Evolutionary conservation across 1,284 basidiomycete species (phyloP).

Genomic region (Irpex sp.): DNA sequence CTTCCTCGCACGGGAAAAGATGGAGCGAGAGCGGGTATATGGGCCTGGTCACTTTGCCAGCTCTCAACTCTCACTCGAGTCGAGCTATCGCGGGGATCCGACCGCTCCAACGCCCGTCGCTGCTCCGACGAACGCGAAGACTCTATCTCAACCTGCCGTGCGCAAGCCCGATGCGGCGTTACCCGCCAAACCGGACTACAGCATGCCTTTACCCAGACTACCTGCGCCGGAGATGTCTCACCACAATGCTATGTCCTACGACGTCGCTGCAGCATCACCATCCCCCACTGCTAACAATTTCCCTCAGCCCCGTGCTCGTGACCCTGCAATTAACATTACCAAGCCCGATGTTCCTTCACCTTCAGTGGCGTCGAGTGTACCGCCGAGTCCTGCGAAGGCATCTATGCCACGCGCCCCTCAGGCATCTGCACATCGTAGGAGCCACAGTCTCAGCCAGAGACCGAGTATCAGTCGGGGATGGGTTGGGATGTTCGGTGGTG

Average conservation of each 20-base stretch:
- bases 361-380: conserved; percentile 22
- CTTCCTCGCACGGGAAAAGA: conserved; percentile 94
- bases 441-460: conserved; percentile 82
- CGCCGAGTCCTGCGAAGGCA: conserved; percentile 33
- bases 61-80: conserved; percentile 74
- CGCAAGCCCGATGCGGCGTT: conserved; percentile 31
- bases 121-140: conserved; percentile 33
- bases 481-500: conserved; percentile 58
- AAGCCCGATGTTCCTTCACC: conserved; percentile 25
- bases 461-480: conserved; percentile 55
- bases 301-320: conserved; percentile 71
- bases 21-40: conserved; percentile 93
- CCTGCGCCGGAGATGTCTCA: conserved; percentile 86
- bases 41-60: conserved; percentile 95
- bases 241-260: conserved; percentile 83
- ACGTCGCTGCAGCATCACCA: conserved; percentile 56
- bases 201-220: conserved; percentile 84
- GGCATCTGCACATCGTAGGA: conserved; percentile 73
- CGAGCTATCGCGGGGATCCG: conserved; percentile 28
- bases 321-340: conserved; percentile 42
- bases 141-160: conserved; percentile 32
- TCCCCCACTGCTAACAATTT: conserved; percentile 65
- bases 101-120: conserved; percentile 30
- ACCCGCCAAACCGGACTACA: conserved; percentile 73
- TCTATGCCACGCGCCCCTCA: conserved; percentile 70